Evolutionary conservation across 1,284 basidiomycete genomes (phyloP), one percentile per base, ranked within the genome.

Genomic region (Ustilago loliicola): DNA sequence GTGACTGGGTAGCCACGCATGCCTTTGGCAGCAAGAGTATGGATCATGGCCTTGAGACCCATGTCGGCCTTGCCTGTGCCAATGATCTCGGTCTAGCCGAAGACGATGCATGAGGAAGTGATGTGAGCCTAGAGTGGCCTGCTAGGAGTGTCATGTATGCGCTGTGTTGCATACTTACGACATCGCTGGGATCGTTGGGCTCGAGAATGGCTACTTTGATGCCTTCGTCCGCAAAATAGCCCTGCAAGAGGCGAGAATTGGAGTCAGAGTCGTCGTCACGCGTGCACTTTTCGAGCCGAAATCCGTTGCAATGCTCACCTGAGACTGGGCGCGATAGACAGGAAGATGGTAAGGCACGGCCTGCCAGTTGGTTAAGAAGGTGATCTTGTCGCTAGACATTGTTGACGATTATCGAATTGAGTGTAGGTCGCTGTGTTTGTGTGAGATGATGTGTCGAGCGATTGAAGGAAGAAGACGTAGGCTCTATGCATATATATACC

Each of bases 151-250:
- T 3, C 11, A 25, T 29, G 21, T 29, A 42, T 30, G 30, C 38
- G 34, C 7, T 2, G n/a, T 23, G 15, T 30, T 11, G 25, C 11
- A 7, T 30, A 61, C 50, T 60, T 61, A 79, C 72, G 17, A 86
- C 85, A 61, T 83, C 81, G 9, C 75, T 79, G 1, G 80, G 80
- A 42, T 83, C 80, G 38, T 87, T 86, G 30, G 86, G 86, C 72
- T 86, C 85, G 34, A 88, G 79, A 45, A 87, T 83, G 45, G 87
- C 87, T 10, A 87, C 86, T 54, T 87, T 82, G 81, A 88, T 83
- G 45, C 87, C 87, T 61, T 87, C 84, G n/a, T 85, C 77, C 0
- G 66, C 69, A 50, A 81, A 82, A 58, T 76, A 76, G 59, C 80
- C 79, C 72, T 77, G 55, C 7, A 10, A 21, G 34, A 48, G 5